Percentiles rank a stretch among this genome's conserved stretches.
These are phyloP conservation scores for Smallanthus sonchifolius DNA, from an alignment of 129 eudicot species.

Conservation along the genomic window DNA sequence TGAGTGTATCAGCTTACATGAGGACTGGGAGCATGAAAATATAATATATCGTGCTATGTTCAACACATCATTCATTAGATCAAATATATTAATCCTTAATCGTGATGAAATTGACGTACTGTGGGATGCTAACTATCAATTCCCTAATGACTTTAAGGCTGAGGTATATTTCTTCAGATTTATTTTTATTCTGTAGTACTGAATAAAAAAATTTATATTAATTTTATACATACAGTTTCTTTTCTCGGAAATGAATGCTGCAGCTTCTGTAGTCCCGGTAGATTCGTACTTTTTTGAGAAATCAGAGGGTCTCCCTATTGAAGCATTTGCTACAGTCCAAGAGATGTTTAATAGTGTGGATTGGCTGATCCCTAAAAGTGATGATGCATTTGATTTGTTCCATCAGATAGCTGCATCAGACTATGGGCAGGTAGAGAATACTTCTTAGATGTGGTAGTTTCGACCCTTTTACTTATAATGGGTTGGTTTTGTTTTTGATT, in stretches of 20 bases:
- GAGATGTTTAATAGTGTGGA: slow-evolving; percentile 58
- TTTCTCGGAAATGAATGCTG: slow-evolving; percentile 74
- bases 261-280: slow-evolving; percentile 34
- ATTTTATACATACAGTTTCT: slow-evolving; percentile 46
- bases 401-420: slow-evolving; percentile 34
- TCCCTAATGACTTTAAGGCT: slow-evolving; percentile 60
- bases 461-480: background rate
- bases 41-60: slow-evolving; percentile 84
- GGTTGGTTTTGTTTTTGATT: background rate
- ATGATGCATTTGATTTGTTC: slow-evolving; percentile 32
- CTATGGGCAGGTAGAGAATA: slow-evolving; percentile 30
- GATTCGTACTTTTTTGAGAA: slow-evolving; percentile 42
- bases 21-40: slow-evolving; percentile 53
- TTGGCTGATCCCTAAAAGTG: slow-evolving; percentile 45
- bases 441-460: background rate
- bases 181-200: background rate
- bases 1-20: slow-evolving; percentile 63
- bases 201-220: slow-evolving; percentile 11
- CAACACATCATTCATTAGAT: slow-evolving; percentile 80
- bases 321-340: slow-evolving; percentile 66
- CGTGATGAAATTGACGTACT: slow-evolving; percentile 67
- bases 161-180: slow-evolving; percentile 46
- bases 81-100: slow-evolving; percentile 73
- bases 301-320: slow-evolving; percentile 63
- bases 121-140: slow-evolving; percentile 64